Base-by-base conservation (phyloP, 306 rosid genomes). In the Pueraria montana region DNA sequence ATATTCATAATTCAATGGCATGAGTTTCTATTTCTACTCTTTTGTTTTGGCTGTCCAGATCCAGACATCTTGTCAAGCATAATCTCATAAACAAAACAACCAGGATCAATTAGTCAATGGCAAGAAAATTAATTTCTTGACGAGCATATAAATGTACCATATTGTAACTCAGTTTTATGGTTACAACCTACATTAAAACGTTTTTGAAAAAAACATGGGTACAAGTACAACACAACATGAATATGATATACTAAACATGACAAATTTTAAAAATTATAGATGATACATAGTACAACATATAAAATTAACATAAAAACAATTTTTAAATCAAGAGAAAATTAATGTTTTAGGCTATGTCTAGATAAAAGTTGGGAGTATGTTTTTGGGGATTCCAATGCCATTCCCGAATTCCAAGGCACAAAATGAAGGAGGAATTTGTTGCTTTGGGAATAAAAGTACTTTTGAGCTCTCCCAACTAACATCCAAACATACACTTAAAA, bases 41-140 rank as follows among this genome's bases (percentile, higher is more conserved):
- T 13, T 30, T 48, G 17, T 71, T 58, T 80, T 18, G n/a, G 79
- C 63, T 50, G 64, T 72, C 52, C 63, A 80, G 23, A 59, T 59
- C 42, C 46, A 79, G 18, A 40, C 68, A 79, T n/a, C 40, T 77
- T 30, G 52, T 27, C 52, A 46, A 67, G 55, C 52, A 65, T 49
- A 11, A 65, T 66, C 82, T 4, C 34, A 34, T 34, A 36, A 11
- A 2, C 38, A 21, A 78, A 34, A 66, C 30, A 38, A 16, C 16
- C 74, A 50, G 55, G 12, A 58, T 34, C 63, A 30, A 20, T 74
- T 55, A 20, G 38, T 7, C 46, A 49, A 17, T 72, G 18, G 17
- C 38, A n/a, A 50, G 24, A 73, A 40, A 21, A 14, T 53, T 11
- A 58, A 40, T 17, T 45, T 46, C 38, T 53, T 50, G 32, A 68